Evolutionary conservation across 768 basidiomycete species (phyloP).

Genomic region (Boletus vinaceobasis): DNA sequence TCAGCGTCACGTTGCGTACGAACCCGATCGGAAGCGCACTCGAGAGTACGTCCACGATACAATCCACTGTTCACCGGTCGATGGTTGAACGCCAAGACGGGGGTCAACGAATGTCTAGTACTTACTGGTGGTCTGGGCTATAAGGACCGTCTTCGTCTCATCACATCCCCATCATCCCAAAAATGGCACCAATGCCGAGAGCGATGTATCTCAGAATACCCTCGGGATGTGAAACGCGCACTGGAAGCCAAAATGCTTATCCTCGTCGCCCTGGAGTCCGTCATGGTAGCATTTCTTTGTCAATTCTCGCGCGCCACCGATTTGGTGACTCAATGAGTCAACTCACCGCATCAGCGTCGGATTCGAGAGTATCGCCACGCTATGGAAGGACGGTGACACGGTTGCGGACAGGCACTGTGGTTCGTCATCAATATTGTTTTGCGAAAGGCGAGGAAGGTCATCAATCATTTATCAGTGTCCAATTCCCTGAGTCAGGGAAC

Average conservation of each 20-base stretch:
- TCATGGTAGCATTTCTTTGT: not conserved
- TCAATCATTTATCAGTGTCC: conserved; percentile 6
- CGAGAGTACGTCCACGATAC: conserved; percentile 19
- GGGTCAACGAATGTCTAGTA: not conserved
- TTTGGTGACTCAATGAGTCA: not conserved
- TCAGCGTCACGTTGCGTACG: conserved; percentile 13
- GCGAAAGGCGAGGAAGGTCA: not conserved
- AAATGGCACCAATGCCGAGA: too few species aligned
- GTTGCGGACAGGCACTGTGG: not conserved
- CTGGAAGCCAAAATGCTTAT: conserved; percentile 24
- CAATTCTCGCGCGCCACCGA: not conserved
- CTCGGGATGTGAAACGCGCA: too few species aligned
- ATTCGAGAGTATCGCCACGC: conserved; percentile 19
- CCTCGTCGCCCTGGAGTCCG: conserved; percentile 18
- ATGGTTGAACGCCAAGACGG: not conserved
- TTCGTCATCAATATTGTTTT: not conserved
- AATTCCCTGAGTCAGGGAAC: conserved; percentile 15
- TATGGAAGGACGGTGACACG: conserved; percentile 18
- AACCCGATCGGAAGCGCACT: conserved; percentile 18
- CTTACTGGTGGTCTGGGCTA: too few species aligned
- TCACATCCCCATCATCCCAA: too few species aligned
- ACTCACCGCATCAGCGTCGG: conserved; percentile 17
- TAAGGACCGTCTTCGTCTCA: too few species aligned
- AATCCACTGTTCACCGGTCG: conserved; percentile 20
- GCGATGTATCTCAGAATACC: too few species aligned